phyloP scores from a whole-genome alignment of 2,329 filamentous ascomycete genomes.

The Exophiala spinifera region DNA sequence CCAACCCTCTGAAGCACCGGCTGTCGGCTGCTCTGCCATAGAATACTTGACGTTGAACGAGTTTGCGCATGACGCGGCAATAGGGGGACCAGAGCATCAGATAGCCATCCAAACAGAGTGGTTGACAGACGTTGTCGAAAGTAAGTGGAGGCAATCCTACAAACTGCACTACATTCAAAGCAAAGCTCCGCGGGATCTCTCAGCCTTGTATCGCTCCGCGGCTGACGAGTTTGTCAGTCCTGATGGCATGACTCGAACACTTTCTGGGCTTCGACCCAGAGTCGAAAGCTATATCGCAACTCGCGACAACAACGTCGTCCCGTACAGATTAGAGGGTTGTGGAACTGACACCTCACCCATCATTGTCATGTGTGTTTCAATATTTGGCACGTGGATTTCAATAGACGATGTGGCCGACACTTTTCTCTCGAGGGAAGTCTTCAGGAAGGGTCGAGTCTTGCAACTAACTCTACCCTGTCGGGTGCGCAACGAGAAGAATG shows the following conservation, averaged over 20 bases:
- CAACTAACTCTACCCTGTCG: no score
- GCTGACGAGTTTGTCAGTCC: conserved; percentile 52
- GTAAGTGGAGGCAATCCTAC: conserved; percentile 58
- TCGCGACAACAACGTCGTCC: conserved; percentile 64
- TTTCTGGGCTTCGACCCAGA: conserved; percentile 37
- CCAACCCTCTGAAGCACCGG: conserved; percentile 23
- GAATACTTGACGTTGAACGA: conserved; percentile 70
- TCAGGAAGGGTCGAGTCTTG: no score
- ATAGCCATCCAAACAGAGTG: conserved; percentile 6
- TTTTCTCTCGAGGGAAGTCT: no score
- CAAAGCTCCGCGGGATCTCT: conserved; percentile 43
- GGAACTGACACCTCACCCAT: not conserved
- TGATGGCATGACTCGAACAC: conserved; percentile 56
- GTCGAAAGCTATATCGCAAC: conserved; percentile 68
- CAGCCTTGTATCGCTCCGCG: conserved; percentile 58
- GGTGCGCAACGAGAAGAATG: no score
- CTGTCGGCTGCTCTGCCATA: no score
- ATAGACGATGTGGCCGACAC: no score
- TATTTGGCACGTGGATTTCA: no score
- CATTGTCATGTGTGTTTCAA: not conserved
- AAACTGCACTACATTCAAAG: conserved; percentile 77
- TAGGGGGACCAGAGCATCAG: conserved; percentile 35
- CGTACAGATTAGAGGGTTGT: conserved; percentile 70
- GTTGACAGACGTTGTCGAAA: conserved; percentile 44
- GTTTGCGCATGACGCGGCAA: conserved; percentile 63